These are phyloP conservation scores for Paraurostyla sp. DNA, from an alignment of 73 alveolate species.

Conservation along the genomic window DNA sequence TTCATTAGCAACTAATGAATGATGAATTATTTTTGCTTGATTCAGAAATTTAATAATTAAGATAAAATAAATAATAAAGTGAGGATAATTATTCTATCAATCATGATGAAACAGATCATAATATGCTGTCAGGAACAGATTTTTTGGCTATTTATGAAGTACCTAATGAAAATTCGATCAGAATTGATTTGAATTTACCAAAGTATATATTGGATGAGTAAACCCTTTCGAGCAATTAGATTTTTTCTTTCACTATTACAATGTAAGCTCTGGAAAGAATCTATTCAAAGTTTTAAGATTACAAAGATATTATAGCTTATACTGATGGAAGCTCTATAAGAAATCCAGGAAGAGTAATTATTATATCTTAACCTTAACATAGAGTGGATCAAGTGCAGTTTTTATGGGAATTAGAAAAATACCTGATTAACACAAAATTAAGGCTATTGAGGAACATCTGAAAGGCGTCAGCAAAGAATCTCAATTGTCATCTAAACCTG, in stretches of 20 bases:
- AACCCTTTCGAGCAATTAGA: neutral
- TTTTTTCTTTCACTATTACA: neutral
- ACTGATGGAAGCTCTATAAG: slow-evolving; percentile 63
- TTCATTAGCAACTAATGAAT: neutral
- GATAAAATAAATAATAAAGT: neutral
- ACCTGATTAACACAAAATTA: neutral
- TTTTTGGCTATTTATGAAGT: slow-evolving; percentile 8
- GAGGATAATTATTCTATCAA: neutral
- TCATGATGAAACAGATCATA: neutral
- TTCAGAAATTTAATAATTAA: neutral
- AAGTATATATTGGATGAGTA: neutral
- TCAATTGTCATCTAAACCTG: neutral
- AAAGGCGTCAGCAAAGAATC: neutral
- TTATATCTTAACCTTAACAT: neutral
- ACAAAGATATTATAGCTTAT: slow-evolving; percentile 12
- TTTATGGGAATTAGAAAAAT: slow-evolving; percentile 17
- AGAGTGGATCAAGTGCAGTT: slow-evolving; percentile 31
- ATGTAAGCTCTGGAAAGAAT: slow-evolving; percentile 26
- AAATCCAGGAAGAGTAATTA: slow-evolving; percentile 66
- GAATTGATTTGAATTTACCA: slow-evolving; percentile 26
- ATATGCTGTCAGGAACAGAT: neutral
- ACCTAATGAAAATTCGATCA: neutral
- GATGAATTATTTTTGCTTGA: neutral
- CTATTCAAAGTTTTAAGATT: neutral
- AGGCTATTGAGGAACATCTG: neutral